Evolutionary conservation across 139 green algal species (phyloP).

Genomic region (Microglena sp.): DNA sequence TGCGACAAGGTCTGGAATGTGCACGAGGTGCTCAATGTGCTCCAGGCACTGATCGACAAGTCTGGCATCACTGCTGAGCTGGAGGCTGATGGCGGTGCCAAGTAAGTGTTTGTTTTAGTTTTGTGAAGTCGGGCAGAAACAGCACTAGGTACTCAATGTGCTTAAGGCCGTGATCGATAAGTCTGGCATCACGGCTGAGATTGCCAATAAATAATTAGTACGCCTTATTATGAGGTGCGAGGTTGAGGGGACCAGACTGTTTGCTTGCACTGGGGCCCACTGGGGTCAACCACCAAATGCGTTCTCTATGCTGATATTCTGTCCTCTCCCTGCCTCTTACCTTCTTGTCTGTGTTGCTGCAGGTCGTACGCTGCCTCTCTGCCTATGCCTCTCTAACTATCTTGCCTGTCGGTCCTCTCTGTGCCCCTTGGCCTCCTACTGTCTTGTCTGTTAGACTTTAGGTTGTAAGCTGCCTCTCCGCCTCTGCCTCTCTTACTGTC

Average conservation of each 20-base stretch:
- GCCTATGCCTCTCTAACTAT: not conserved
- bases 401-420: too few relatives aligned
- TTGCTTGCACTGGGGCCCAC: too few relatives aligned
- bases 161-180: constrained; percentile 83
- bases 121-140: not conserved
- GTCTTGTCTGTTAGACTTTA: too few relatives aligned
- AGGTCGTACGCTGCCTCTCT: too few relatives aligned
- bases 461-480: not conserved
- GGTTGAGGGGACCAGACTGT: too few relatives aligned
- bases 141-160: constrained; percentile 48
- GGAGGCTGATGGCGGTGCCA: constrained; percentile 42
- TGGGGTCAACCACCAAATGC: not conserved
- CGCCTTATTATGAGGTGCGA: too few relatives aligned
- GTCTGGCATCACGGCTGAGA: constrained; percentile 56
- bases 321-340: too few relatives aligned
- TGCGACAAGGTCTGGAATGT: constrained; percentile 71
- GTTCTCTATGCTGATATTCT: not conserved
- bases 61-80: constrained; percentile 62
- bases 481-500: too few relatives aligned
- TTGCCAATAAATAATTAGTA: too few relatives aligned
- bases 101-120: constrained; percentile 18
- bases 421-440: too few relatives aligned
- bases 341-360: too few relatives aligned
- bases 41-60: constrained; percentile 83
- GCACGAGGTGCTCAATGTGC: constrained; percentile 70